Base-by-base conservation (phyloP, 805 yeast species). In the Kodamaea neixiangensis region DNA sequence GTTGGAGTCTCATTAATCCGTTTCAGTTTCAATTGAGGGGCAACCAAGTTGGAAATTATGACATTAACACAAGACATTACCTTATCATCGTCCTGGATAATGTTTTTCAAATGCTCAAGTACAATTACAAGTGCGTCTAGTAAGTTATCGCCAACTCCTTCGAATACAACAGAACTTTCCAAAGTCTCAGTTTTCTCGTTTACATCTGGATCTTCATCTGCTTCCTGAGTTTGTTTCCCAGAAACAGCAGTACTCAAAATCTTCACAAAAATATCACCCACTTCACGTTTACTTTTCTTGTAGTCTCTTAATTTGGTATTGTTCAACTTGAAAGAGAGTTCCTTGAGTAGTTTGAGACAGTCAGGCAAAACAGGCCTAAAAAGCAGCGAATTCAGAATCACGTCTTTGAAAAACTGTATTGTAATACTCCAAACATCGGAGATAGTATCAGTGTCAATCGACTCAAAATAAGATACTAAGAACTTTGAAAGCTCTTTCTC, bases 391-490 rank as follows among this genome's bases (percentile, higher is more conserved):
- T 81, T 80, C 2, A 78, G 65, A 25, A 76, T 57, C 0, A 83
- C 78, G 3, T 84, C 90, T 55, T 77, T 84, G 56, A 89, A 71
- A 56, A 88, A 91, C 1, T 65, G 63, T 20, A 81, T 69, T 31
- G 85, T 70, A 18, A 77, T 79, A 7, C 66, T 65, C 85, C 91
- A 93, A 15, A 91, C 78, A 51, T 93, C 98, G 52, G 87, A 91
- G 45, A 90, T 72, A 0, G 89, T 82, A 58, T 90, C 96, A 54
- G 78, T 78, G 55, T 88, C 96, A 37, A 92, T 69, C 0, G 91
- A 78, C 4, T 69, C 69, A 18, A 86, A 69, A 63, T 93, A 94
- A 0, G 69, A 71, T 6, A 82, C 74, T 51, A 91, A 65, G 61
- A 88, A 87, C 0, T 60, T 58, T 1, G 82, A 71, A 10, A 86